Base-by-base conservation (phyloP, 2,329 filamentous ascomycete species). In the Fusarium oligoseptatum region DNA sequence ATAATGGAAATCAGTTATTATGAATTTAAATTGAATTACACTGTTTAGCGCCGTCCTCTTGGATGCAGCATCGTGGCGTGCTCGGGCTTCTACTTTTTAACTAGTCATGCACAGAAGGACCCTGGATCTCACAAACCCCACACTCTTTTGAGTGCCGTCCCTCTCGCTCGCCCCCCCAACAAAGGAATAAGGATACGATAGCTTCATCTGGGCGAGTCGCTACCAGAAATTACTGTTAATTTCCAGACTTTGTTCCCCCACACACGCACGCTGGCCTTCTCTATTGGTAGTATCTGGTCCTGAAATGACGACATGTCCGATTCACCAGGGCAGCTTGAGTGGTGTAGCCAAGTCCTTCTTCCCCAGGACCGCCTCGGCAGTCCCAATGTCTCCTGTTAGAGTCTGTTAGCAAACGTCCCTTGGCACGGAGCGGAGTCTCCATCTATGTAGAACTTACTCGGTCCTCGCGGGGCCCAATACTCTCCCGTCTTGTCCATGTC, bases 401-500 rank as follows among this genome's bases (percentile, higher is more conserved):
- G 17, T 55, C 27, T 55, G 17, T 55, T 64, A 75, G 71, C 55
- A 64, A 64, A 36, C 37, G 20, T 34, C 32, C 11, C 32, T 34
- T 34, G 32, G 32, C 32, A 34, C 32, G 43, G 45, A 29, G 22
- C 24, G 45, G 22, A 50, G 45, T 27, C 22, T 24, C 22, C 43
- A 27, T 48, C 43, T n/a, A 27, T 48, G 22, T 22, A 83, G 24
- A n/a, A 52, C 89, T 84, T 83, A 92, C 91, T 84, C 67, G 92
- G 88, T 74, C 92, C 93, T 74, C 92, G 85, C 3, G 92, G 93
- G 37, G 92, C 93, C 93, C 92, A 94, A 76, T 90, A 94, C 82
- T 93, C 85, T 9, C 92, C 93, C 6, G 91, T 92, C 81, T 91
- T 92, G 76, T 83, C 86, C 32, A 94, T 89, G 77, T 91, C 89